Conservation (phyloP, 805 yeast genomes). For the Vanderwaltozyma yarrowii region DNA sequence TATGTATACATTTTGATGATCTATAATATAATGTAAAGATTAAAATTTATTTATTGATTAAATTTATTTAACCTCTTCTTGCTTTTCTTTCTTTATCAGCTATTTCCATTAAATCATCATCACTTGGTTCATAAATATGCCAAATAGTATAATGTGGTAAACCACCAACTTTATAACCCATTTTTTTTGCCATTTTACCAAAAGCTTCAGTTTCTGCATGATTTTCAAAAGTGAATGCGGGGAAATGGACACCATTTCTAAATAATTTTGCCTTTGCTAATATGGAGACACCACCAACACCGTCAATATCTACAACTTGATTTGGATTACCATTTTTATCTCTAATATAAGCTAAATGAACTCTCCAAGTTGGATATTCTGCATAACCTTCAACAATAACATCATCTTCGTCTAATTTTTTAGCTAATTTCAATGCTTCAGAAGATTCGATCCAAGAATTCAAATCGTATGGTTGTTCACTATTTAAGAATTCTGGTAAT, state of each 20-base stretch:
- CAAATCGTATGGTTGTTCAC: conserved; percentile 76
- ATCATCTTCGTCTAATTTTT: conserved; percentile 77
- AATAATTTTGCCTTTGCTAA: conserved; percentile 80
- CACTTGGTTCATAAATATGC: conserved; percentile 88
- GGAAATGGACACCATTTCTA: conserved; percentile 84
- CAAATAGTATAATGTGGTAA: conserved; percentile 82
- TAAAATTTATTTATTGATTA: no score
- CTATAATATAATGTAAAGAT: no score
- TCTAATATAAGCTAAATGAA: conserved; percentile 87
- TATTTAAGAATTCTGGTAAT: conserved; percentile 74
- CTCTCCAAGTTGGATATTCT: conserved; percentile 97
- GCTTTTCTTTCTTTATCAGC: conserved; percentile 58
- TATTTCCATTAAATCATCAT: conserved; percentile 65
- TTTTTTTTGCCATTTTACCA: conserved; percentile 16
- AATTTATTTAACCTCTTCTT: conserved; percentile 38
- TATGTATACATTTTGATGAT: no score
- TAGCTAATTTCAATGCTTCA: conserved; percentile 72
- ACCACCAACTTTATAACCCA: conserved; percentile 81
- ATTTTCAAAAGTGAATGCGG: conserved; percentile 90
- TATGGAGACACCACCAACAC: conserved; percentile 96
- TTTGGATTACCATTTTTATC: conserved; percentile 94
- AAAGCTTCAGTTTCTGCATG: conserved; percentile 85
- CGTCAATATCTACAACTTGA: conserved; percentile 87
- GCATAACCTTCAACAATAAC: conserved; percentile 96
- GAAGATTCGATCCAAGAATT: conserved; percentile 82